Base-by-base conservation (phyloP, 257 asterid genomes). In the Solanum habrochaites region DNA sequence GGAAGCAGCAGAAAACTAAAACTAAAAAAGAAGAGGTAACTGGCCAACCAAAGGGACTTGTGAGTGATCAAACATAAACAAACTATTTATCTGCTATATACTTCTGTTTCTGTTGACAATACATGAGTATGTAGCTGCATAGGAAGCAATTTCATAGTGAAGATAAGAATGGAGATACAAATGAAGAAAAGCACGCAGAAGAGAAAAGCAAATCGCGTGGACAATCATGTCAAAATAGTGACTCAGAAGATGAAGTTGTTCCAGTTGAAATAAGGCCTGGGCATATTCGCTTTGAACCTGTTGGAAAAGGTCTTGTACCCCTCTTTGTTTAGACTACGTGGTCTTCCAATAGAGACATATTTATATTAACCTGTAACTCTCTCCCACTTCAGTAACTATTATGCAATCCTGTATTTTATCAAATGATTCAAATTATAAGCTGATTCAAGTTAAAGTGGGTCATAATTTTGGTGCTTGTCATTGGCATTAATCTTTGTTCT, bases 261-360 rank as follows among this genome's bases (percentile, higher is more conserved):
- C 98, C 98, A 64, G 83, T 93, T 87, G 91, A 89, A 83, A 85
- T 94, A 86, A 96, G 97, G 93, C 99, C 99, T 31, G 99, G 99
- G 81, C 98, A 97, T 89, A 95, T 97, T 87, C 98, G 99, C 82
- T 97, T 96, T 92, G 99, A 94, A 92, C 93, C 96, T 64, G 85
- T 91, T 87, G 98, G 89, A 47, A 89, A 93, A 92, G 99, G 99
- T 97, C 52, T 14, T 81, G 69, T 83, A 82, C 90, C 43, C 31
- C 11, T 49, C 85, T 45, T 9, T 78, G 84, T 81, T 74, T 27
- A 18, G 67, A 10, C 27, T 81, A 29, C 20, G 6, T 49, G 25
- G 18, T 45, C 42, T 16, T 10, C 29, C 12, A 8, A 49, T 45
- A 18, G 43, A 56, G 25, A 29, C 69, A 20, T 39, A 70, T 69